Evolutionary conservation across 73 alveolate genomes (phyloP), one percentile per base, ranked within the genome.

Genomic region (Symbiodinium natans): DNA sequence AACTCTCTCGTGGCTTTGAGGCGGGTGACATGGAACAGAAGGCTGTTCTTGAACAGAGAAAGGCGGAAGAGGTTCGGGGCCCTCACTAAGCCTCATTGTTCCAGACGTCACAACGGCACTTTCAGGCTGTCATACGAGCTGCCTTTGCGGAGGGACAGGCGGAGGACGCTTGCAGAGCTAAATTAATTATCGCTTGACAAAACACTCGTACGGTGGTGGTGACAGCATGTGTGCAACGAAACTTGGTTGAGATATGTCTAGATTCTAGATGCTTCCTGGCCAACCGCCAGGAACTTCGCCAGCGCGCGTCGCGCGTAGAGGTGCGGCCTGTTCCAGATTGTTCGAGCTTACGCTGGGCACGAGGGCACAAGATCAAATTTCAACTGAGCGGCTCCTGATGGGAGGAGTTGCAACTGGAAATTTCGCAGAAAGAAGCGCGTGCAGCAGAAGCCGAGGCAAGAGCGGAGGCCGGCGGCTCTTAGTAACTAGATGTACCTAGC

Each of bases 401-500:
- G n/a, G 41, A 89, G 95, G 95, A 83, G 38, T 74, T 89, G 39
- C 95, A 89, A 41, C 33, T 89, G 52, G 95, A 89, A 41, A 75
- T 89, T 11, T 86, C 87, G 0, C 95, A 89, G 36, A 83, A 83
- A 15, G 73, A 89, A 41, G 95, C 95, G 25, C 82, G 95, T 2
- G 95, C 95, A 3, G 95, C 95, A 5, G 86, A 89, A 63, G 95
- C 95, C 21, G 95, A 89, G 25, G 95, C 95, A 8, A 89, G 75
- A 41, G 95, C 95, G 10, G 95, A 89, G 95, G 95, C 73, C 10
- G 43, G 88, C 56, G 5, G 80, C 59, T 13, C n/a, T n/a, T n/a
- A n/a, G n/a, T n/a, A n/a, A n/a, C n/a, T n/a, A n/a, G n/a, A n/a
- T n/a, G n/a, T n/a, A n/a, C n/a, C n/a, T n/a, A n/a, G n/a, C n/a